Evolutionary conservation across 2,329 filamentous ascomycete species (phyloP).

Genomic region (Calonectria hongkongensis): DNA sequence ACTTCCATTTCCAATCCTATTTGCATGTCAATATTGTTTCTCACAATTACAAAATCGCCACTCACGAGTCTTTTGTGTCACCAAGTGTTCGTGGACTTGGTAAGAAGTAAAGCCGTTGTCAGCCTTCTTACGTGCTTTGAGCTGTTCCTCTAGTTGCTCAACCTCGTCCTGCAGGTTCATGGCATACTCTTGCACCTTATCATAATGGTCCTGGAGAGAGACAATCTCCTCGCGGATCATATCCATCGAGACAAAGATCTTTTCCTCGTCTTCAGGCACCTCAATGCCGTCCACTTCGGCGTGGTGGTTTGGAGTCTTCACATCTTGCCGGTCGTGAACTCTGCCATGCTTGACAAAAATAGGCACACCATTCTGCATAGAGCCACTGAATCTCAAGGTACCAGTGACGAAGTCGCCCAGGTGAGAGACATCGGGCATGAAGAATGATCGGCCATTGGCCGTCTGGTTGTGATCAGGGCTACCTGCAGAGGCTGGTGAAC

Average conservation of each 20-base stretch:
- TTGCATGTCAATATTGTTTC: neutral
- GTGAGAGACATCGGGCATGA: constrained; percentile 72
- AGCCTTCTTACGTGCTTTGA: constrained; percentile 65
- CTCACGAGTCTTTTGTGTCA: constrained; percentile 75
- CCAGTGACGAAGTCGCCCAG: constrained; percentile 76
- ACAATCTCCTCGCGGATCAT: constrained; percentile 76
- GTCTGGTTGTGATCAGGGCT: constrained; percentile 60
- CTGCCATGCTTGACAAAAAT: constrained; percentile 74
- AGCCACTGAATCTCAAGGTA: constrained; percentile 70
- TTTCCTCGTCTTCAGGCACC: constrained; percentile 72
- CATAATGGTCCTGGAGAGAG: constrained; percentile 74
- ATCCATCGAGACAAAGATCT: constrained; percentile 77
- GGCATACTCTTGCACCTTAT: constrained; percentile 73
- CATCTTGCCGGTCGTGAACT: constrained; percentile 66
- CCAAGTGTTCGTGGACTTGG: constrained; percentile 66
- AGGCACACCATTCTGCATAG: constrained; percentile 72
- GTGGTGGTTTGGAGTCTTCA: constrained; percentile 61
- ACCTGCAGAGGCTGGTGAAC: constrained; percentile 59
- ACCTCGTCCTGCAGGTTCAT: constrained; percentile 72
- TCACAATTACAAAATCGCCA: constrained; percentile 36
- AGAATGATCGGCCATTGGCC: constrained; percentile 70
- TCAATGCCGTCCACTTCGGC: constrained; percentile 70
- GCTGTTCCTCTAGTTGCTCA: constrained; percentile 68
- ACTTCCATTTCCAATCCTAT: constrained; percentile 76
- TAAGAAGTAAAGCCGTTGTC: constrained; percentile 66